phyloP scores from a whole-genome alignment of 257 asterid species.

The Lantana camara region DNA sequence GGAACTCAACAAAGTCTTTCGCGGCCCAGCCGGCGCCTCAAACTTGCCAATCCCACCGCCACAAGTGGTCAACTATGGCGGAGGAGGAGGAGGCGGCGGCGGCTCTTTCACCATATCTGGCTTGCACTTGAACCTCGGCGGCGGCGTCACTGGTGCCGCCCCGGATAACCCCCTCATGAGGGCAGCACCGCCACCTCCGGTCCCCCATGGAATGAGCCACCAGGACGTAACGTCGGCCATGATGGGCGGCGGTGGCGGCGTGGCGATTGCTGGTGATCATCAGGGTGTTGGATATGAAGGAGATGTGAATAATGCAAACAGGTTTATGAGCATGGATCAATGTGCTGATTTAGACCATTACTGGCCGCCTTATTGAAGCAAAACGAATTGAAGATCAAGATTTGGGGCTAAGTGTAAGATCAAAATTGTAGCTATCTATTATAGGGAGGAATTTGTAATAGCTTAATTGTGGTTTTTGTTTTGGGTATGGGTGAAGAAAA shows the following conservation, averaged over 20 bases:
- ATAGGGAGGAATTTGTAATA: slow-evolving; percentile 12
- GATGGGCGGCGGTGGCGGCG: slow-evolving; percentile 32
- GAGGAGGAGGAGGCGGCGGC: background rate
- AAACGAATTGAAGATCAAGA: background rate
- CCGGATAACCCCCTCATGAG: slow-evolving; percentile 44
- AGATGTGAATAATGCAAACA: slow-evolving; percentile 40
- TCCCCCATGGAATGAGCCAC: slow-evolving; percentile 42
- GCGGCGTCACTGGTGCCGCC: slow-evolving; percentile 44
- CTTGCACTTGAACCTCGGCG: slow-evolving; percentile 66
- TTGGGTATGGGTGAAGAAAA: slow-evolving; percentile 12
- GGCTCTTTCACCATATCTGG: slow-evolving; percentile 78
- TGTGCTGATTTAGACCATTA: slow-evolving; percentile 66
- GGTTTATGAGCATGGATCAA: slow-evolving; percentile 59
- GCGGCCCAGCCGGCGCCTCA: slow-evolving; percentile 38
- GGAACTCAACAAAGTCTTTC: slow-evolving; percentile 45
- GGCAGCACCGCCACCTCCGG: slow-evolving; percentile 31
- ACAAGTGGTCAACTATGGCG: slow-evolving; percentile 35
- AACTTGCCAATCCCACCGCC: slow-evolving; percentile 55
- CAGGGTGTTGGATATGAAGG: slow-evolving; percentile 43
- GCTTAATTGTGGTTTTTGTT: slow-evolving; percentile 18
- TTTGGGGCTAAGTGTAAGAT: slow-evolving; percentile 32
- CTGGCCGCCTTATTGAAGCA: slow-evolving; percentile 55
- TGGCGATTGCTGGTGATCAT: slow-evolving; percentile 15
- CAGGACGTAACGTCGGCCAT: slow-evolving; percentile 44
- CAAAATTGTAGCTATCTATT: slow-evolving; percentile 15